Base-by-base conservation (phyloP, 306 rosid genomes). In the Cajanus cajan region DNA sequence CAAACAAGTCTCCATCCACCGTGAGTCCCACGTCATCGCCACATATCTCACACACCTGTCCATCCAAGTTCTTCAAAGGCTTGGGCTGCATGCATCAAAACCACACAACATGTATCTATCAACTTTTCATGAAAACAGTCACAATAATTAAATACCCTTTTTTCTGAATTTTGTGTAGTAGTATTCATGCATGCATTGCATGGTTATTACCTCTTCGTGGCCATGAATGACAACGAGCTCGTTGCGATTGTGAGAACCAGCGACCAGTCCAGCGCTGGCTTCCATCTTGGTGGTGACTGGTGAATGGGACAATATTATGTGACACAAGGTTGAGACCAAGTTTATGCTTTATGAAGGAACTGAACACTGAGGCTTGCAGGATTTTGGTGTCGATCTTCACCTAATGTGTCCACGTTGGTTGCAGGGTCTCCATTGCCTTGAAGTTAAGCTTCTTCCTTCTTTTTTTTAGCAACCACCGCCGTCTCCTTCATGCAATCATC, bases 1-100 rank as follows among this genome's bases (percentile, higher is more conserved):
- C 97, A 78, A 94, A 94, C 87, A 94, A 73, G 67, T 94, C 98
- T 68, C 98, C 97, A 65, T 89, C 97, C 82, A 90, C 98, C 0
- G 94, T 94, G 19, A 92, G 34, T 70, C 98, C 98, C 62, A 92
- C 97, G 4, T 85, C 97, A 74, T 94, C 98, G 0, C 98, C 97
- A 22, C 98, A 94, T 58, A 94, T 94, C 95, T 94, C 98, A 82
- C 98, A 94, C 63, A 90, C 91, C 51, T 94, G 97, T 14, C 98
- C 97, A 58, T 94, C 98, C 92, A 92, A 86, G 85, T 92, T 94
- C 92, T 90, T 90, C 93, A 94, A 86, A 7, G 92, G 83, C 82
- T 94, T 94, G n/a, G 76, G 97, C 98, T 94, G 92, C 89, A 87
- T 94, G 92, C 89, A 87, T 40, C 67, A 68, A 79, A 73, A 55